Evolutionary conservation across 2,329 filamentous ascomycete genomes (phyloP).

Genomic region (Xylariaceae sp.): DNA sequence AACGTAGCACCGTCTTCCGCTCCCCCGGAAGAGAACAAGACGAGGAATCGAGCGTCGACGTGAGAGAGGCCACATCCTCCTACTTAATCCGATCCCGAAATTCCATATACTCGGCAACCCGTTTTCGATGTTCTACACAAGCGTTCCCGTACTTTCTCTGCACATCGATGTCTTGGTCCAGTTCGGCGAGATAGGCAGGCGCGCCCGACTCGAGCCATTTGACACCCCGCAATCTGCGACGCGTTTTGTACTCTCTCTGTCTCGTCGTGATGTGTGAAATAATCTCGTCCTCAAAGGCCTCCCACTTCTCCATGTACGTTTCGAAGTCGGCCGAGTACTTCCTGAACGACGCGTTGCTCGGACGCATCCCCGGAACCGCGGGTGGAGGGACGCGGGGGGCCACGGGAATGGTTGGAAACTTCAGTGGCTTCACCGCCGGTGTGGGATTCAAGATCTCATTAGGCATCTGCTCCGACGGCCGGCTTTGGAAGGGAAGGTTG

Average conservation of each 20-base stretch:
- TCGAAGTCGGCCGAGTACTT: slow-evolving; percentile 51
- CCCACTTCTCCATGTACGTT: slow-evolving; percentile 48
- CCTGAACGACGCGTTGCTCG: slow-evolving; percentile 39
- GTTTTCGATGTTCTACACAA: slow-evolving; percentile 54
- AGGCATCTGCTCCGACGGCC: slow-evolving; percentile 39
- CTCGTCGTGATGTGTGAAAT: slow-evolving; percentile 51
- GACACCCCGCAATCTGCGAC: slow-evolving; percentile 38
- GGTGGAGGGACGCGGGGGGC: slow-evolving; percentile 46
- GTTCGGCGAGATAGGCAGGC: slow-evolving; percentile 51
- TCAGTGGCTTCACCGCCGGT: slow-evolving; percentile 30
- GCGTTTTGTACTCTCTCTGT: slow-evolving; percentile 37
- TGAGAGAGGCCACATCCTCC: slow-evolving; percentile 13
- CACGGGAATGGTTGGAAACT: slow-evolving; percentile 44
- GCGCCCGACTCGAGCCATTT: slow-evolving; percentile 45
- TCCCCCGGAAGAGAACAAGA: no score
- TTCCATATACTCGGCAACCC: slow-evolving; percentile 53
- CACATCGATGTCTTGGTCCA: slow-evolving; percentile 60
- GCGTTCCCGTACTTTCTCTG: slow-evolving; percentile 55
- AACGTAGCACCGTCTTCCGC: no score
- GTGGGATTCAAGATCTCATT: slow-evolving; percentile 31
- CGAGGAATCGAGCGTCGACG: no score
- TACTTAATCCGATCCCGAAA: slow-evolving; percentile 39
- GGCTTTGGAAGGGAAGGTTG: slow-evolving; percentile 52
- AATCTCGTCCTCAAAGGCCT: slow-evolving; percentile 46
- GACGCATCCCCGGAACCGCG: slow-evolving; percentile 38